These are phyloP conservation scores for Capronia coronata DNA, from an alignment of 2,329 filamentous ascomycete genomes.

Conservation along the genomic window DNA sequence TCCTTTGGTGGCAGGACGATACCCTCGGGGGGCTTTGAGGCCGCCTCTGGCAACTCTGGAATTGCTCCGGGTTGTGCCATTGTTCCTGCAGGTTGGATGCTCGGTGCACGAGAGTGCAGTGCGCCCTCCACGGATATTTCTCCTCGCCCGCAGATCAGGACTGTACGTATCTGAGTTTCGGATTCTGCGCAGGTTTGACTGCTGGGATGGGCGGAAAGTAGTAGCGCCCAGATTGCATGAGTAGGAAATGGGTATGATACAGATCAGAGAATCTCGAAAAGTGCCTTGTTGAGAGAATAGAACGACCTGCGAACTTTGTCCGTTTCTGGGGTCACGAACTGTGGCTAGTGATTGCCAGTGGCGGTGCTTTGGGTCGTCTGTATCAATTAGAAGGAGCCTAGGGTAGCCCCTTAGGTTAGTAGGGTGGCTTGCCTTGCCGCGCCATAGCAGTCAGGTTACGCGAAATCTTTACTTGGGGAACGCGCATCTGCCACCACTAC, in stretches of 20 bases:
- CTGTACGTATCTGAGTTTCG: constrained; percentile 2
- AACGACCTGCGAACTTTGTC: neutral
- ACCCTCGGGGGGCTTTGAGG: constrained; percentile 71
- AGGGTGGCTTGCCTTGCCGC: no score
- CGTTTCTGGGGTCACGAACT: neutral
- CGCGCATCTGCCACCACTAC: neutral
- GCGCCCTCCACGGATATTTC: neutral
- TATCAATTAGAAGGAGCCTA: no score
- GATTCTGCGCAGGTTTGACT: neutral
- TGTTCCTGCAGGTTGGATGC: constrained; percentile 11
- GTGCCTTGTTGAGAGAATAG: neutral
- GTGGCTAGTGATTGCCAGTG: neutral
- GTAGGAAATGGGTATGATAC: neutral
- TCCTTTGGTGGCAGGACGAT: constrained; percentile 80
- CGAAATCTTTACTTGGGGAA: constrained; percentile 2
- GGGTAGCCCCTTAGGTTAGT: no score
- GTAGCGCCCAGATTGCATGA: neutral
- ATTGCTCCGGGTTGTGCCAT: constrained; percentile 38
- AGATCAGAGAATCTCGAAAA: neutral
- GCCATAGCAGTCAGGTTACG: no score
- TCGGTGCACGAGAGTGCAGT: neutral
- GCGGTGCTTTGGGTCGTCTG: no score
- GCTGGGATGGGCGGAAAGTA: neutral
- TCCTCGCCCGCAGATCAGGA: neutral
- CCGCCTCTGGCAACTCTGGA: constrained; percentile 46